Percentiles rank a stretch among this genome's conserved stretches.
Evolutionary conservation across 2,329 filamentous ascomycete genomes (phyloP).

Genomic region (Trichoderma koningii): DNA sequence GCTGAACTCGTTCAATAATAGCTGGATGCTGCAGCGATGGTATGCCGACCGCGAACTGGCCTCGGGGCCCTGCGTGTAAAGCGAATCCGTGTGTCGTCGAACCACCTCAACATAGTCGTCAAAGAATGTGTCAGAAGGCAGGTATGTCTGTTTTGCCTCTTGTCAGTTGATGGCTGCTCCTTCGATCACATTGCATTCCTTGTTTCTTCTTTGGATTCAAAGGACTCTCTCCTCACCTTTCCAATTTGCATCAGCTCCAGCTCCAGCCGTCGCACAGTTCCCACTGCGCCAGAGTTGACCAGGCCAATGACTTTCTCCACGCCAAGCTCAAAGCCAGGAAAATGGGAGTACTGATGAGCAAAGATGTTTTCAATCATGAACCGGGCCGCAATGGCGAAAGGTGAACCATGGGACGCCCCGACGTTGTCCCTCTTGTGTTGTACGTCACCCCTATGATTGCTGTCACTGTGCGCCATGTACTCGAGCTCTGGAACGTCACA

Average conservation of each 20-base stretch:
- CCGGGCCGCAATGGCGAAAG: slow-evolving; percentile 42
- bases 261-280: slow-evolving; percentile 51
- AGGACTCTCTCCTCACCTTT: slow-evolving; percentile 45
- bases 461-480: slow-evolving; percentile 42
- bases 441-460: slow-evolving; percentile 40
- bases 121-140: slow-evolving; percentile 44
- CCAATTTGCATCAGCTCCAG: slow-evolving; percentile 54
- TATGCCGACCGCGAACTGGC: slow-evolving; percentile 44
- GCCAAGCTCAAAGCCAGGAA: slow-evolving; percentile 37
- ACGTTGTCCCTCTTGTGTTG: slow-evolving; percentile 45
- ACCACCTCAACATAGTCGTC: slow-evolving; percentile 47
- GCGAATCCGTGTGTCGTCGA: slow-evolving; percentile 45
- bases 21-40: slow-evolving; percentile 44
- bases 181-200: no score
- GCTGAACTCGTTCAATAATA: slow-evolving; percentile 40
- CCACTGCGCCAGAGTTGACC: slow-evolving; percentile 42
- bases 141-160: slow-evolving; percentile 35
- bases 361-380: slow-evolving; percentile 44
- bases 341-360: slow-evolving; percentile 40
- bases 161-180: slow-evolving; percentile 26
- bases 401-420: slow-evolving; percentile 34
- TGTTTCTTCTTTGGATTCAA: not conserved
- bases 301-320: slow-evolving; percentile 43
- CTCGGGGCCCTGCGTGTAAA: slow-evolving; percentile 42
- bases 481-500: slow-evolving; percentile 48